Evolutionary conservation across 2,329 filamentous ascomycete species (phyloP).

Genomic region (Coleophoma crateriformis): DNA sequence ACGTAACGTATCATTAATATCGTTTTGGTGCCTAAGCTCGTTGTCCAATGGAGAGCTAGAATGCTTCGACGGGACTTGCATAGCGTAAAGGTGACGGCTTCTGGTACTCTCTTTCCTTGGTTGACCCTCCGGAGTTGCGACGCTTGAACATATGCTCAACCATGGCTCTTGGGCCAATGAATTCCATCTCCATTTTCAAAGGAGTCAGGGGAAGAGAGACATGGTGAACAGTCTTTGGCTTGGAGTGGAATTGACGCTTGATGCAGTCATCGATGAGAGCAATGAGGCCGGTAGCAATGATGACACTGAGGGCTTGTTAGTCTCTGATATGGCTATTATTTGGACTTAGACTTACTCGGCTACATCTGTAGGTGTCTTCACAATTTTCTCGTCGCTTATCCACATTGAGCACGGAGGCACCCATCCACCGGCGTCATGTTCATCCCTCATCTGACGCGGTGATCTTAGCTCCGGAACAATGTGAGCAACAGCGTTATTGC

Average conservation of each 20-base stretch:
- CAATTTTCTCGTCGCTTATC: constrained; percentile 70
- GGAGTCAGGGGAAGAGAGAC: constrained; percentile 46
- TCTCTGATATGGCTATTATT: neutral
- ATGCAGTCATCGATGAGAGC: constrained; percentile 89
- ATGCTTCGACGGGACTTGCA: neutral
- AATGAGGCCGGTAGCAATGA: constrained; percentile 85
- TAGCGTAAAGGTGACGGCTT: constrained; percentile 11
- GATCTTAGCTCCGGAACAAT: constrained; percentile 78
- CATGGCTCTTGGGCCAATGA: constrained; percentile 54
- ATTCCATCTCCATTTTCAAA: constrained; percentile 47
- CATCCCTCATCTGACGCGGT: constrained; percentile 62
- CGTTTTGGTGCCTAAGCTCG: too few relatives aligned
- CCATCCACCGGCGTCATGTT: constrained; percentile 79
- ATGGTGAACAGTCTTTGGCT: constrained; percentile 38
- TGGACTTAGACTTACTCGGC: constrained; percentile 64
- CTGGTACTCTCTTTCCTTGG: constrained; percentile 12
- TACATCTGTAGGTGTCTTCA: constrained; percentile 67
- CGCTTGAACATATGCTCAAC: constrained; percentile 61
- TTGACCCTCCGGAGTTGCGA: constrained; percentile 21
- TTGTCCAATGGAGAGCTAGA: neutral
- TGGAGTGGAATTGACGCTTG: constrained; percentile 38
- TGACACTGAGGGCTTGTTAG: constrained; percentile 52
- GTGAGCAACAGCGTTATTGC: constrained; percentile 65
- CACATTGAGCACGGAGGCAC: constrained; percentile 86
- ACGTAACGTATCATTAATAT: too few relatives aligned